Base-by-base conservation (phyloP, 2,329 filamentous ascomycete species). In the Fusarium algeriense region DNA sequence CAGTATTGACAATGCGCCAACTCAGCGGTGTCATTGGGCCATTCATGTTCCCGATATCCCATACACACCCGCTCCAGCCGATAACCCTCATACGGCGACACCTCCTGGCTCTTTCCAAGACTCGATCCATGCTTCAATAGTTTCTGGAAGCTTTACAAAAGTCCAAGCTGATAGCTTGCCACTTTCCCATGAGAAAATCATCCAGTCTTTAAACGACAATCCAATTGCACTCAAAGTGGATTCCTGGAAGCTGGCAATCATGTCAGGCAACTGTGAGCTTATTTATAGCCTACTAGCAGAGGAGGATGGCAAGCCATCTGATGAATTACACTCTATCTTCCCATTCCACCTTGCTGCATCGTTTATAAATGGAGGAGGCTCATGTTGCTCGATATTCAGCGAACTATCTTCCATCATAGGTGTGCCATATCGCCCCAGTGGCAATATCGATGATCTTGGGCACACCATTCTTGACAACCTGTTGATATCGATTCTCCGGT, bases 221-320 rank as follows among this genome's bases (percentile, higher is more conserved):
- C 48, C 46, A 2, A 3, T 6, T 0, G 17, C 38, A 19, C 43
- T 70, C 0, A 15, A 57, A 4, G 3, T 66, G 2, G 68, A 70
- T 38, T 49, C 60, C 17, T 69, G 52, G 53, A 69, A 60, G 17
- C 20, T 69, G 3, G 68, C 68, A 4, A 70, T 69, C 6, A 69
- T 70, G 41, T 44, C 60, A 2, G 68, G 61, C 15, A 70, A 66
- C 20, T 1, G 0, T 0, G 35, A 54, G 1, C 38, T 41, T 12
- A 4, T 53, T 5, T 30, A 30, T 69, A 14, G 8, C 69, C 5
- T 1, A 12, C 0, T 4, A 55, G 15, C n/a, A 59, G 5, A 20
- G 10, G 4, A 7, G 14, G 4, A 0, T 15, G 8, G 28, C 14
- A 9, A 28, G 63, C 10, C n/a, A n/a, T n/a, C n/a, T n/a, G n/a